A percentile compares a stretch with the other conserved stretches of the same genome.
These are phyloP conservation scores for Nepenthes alata DNA, from an alignment of 179 eudicot species.

Conservation along the genomic window DNA sequence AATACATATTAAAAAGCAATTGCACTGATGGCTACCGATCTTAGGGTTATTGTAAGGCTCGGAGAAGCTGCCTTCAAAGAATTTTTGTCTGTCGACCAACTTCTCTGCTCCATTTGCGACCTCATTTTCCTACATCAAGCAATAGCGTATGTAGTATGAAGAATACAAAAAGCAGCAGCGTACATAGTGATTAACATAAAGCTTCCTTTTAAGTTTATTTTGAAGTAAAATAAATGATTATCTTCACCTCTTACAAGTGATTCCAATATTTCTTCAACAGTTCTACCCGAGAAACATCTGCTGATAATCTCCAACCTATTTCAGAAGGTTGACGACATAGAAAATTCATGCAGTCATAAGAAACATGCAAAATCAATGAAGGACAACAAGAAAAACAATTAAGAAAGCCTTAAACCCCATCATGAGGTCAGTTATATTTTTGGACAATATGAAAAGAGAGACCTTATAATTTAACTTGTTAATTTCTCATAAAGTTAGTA, in stretches of 20 bases:
- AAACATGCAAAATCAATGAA: not conserved
- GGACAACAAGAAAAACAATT: not conserved
- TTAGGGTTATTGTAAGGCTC: constrained; percentile 8
- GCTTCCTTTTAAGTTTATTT: not conserved
- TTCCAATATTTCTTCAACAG: constrained; percentile 14
- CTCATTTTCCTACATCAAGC: constrained; percentile 4
- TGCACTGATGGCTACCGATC: constrained; percentile 5
- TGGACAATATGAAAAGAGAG: not conserved
- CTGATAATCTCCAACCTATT: constrained; percentile 10
- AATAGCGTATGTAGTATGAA: not conserved
- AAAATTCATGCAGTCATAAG: not conserved
- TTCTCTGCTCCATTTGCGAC: constrained; percentile 1
- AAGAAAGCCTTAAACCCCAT: not conserved
- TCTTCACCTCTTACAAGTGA: constrained; percentile 10
- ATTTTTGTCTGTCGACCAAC: constrained; percentile 5
- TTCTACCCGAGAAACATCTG: constrained; percentile 13
- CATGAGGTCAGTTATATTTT: not conserved
- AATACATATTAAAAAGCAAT: not conserved
- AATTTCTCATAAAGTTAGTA: too few species aligned
- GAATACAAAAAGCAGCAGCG: not conserved
- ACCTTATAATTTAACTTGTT: not conserved
- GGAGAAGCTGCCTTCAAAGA: constrained; percentile 8
- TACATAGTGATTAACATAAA: not conserved
- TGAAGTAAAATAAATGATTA: too few species aligned
- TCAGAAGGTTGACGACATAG: not conserved